Base-by-base conservation (phyloP, 352 stramenopile genomes). In the Pythium brachiatum region DNA sequence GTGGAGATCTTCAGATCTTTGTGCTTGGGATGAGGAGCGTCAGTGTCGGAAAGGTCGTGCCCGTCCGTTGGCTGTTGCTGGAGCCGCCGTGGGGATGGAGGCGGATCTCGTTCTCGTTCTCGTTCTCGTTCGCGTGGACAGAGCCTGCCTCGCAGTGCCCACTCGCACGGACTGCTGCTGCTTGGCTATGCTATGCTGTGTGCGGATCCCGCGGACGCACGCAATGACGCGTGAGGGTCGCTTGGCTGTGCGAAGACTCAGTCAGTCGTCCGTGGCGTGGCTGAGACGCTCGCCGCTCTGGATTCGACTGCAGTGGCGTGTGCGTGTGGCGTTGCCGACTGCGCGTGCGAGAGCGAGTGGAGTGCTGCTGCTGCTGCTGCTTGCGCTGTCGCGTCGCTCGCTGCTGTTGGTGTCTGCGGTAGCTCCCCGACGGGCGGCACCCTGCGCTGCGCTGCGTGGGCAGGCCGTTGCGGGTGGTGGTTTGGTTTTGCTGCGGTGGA, bases 321-420 rank as follows among this genome's bases (percentile, higher is more conserved):
- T 44, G 16, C 43, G 15, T 2, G 43, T 62, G 43, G 43, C 27
- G 48, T 64, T 64, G 58, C 34, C 32, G 46, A 64, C 51, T 64
- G 57, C 48, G 58, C 36, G 32, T 20, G n/a, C n/a, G n/a, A n/a
- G n/a, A n/a, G n/a, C n/a, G n/a, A n/a, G n/a, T n/a, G n/a, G n/a
- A n/a, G n/a, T n/a, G n/a, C n/a, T n/a, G n/a, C n/a, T n/a, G 23
- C 41, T 46, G 15, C 43, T 21, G n/a, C n/a, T 12, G 15, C 16
- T 1, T 51, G 43, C 26, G 43, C 9, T 34, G 29, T 9, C 29
- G 9, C n/a, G n/a, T n/a, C 15, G 41, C 41, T 50, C 20, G 39
- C 16, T 47, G 39, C 39, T 34, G 4, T 36, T 53, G 46, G 21
- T 53, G 27, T 53, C 47, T 53, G 25, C 38, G 47, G 8, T 2